Evolutionary conservation across 371 early-diverging fungal genomes (phyloP).

Genomic region (Funneliformis caledonium): DNA sequence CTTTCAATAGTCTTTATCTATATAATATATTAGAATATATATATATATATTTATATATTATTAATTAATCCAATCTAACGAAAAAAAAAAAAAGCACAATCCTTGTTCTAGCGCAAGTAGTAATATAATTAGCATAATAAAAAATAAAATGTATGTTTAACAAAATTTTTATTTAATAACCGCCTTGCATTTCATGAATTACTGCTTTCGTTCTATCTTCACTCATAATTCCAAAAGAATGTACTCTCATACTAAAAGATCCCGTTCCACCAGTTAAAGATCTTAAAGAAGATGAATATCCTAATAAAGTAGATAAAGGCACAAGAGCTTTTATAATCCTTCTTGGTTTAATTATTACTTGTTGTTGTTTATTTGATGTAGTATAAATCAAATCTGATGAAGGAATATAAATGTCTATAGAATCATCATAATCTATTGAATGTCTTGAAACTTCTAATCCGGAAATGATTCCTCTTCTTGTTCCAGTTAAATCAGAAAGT

Average conservation of each 20-base stretch:
- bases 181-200: conserved; percentile 64
- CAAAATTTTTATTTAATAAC: conserved; percentile 32
- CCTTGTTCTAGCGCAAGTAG: too few relatives aligned
- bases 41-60: too few relatives aligned
- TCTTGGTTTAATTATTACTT: conserved; percentile 37
- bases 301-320: conserved; percentile 85
- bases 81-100: too few relatives aligned
- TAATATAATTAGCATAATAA: too few relatives aligned
- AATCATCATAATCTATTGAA: conserved; percentile 39
- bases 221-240: conserved; percentile 81
- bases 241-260: conserved; percentile 82
- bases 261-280: conserved; percentile 88
- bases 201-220: conserved; percentile 72
- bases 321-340: conserved; percentile 71
- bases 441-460: conserved; percentile 50
- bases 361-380: conserved; percentile 43
- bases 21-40: too few relatives aligned
- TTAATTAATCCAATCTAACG: too few relatives aligned
- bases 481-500: conserved; percentile 78
- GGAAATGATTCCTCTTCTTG: conserved; percentile 77
- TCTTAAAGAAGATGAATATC: conserved; percentile 85
- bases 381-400: conserved; percentile 52
- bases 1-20: too few relatives aligned
- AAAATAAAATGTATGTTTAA: too few relatives aligned
- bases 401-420: conserved; percentile 57